A percentile compares a stretch with the other conserved stretches of the same genome.
These are phyloP conservation scores for Penicillium daleae DNA, from an alignment of 495 filamentous ascomycete species.

Conservation along the genomic window DNA sequence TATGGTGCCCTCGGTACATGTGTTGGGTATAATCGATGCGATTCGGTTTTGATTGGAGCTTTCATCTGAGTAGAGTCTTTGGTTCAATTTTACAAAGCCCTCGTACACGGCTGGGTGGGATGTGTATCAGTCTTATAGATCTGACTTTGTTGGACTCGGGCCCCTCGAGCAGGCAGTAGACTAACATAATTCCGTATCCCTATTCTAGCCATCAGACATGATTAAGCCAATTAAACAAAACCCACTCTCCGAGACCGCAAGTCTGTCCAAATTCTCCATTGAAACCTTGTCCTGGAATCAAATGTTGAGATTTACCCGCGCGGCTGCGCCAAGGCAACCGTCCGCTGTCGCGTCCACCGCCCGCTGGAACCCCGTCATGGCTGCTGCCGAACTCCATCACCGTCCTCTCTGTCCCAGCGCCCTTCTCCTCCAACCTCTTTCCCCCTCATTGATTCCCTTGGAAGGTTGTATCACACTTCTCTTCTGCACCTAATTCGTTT, in stretches of 20 bases:
- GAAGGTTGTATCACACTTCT: not conserved
- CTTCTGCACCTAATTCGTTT: conserved; percentile 7
- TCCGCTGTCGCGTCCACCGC: conserved; percentile 39
- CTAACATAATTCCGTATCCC: not conserved
- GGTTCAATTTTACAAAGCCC: not conserved
- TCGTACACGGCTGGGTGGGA: not conserved
- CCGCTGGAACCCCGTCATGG: conserved; percentile 35
- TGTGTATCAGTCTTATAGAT: not conserved
- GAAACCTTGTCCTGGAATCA: not conserved
- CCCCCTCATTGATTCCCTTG: conserved; percentile 16
- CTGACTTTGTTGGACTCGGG: not conserved
- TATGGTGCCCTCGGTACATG: not conserved
- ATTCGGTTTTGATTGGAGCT: not conserved
- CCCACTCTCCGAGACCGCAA: not conserved
- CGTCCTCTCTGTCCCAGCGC: conserved; percentile 18
- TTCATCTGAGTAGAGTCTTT: not conserved
- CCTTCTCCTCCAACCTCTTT: conserved; percentile 11
- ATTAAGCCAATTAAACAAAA: not conserved
- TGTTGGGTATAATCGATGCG: not conserved
- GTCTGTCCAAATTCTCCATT: not conserved
- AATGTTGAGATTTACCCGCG: conserved; percentile 16
- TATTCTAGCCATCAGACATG: not conserved
- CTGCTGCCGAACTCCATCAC: conserved; percentile 24
- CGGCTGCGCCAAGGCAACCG: conserved; percentile 33
- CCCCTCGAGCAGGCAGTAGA: not conserved